Percentiles rank a stretch among this genome's conserved stretches.
phyloP scores from a whole-genome alignment of 108 stramenopile species.

The Mediolabrus comicus region DNA sequence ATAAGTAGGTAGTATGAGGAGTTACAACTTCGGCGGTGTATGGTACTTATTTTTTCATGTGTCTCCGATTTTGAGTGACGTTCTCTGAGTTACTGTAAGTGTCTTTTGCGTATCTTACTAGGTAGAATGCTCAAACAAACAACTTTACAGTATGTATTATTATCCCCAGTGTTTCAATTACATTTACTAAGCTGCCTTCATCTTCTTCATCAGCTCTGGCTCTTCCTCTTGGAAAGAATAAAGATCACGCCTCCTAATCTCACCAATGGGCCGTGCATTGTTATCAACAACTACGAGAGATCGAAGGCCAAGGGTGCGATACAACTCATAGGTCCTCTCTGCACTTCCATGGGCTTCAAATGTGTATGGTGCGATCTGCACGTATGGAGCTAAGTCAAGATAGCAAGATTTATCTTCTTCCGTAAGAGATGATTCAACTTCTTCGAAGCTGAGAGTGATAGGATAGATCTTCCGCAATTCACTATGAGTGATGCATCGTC shows the following conservation, averaged over 20 bases:
- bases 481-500: not conserved
- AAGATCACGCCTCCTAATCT: not conserved
- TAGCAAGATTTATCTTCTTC: conserved; percentile 39
- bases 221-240: not conserved
- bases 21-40: too few species aligned
- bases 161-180: too few species aligned
- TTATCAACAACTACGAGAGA: conserved; percentile 74
- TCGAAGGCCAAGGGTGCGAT: conserved; percentile 74
- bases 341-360: not conserved
- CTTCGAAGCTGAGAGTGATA: conserved; percentile 53
- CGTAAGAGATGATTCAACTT: conserved; percentile 34
- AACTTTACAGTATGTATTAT: too few species aligned
- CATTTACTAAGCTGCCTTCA: not conserved
- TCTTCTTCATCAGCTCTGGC: not conserved
- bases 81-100: too few species aligned
- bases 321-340: conserved; percentile 67
- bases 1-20: too few species aligned
- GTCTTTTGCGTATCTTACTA: too few species aligned
- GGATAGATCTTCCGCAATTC: conserved; percentile 38
- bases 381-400: conserved; percentile 72
- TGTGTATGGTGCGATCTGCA: conserved; percentile 63
- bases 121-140: too few species aligned
- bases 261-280: not conserved
- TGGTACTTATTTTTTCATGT: too few species aligned
- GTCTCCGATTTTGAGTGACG: too few species aligned